Base-by-base conservation (phyloP, 371 early-diverging fungal genomes). In the Phascolomyces articulosus region DNA sequence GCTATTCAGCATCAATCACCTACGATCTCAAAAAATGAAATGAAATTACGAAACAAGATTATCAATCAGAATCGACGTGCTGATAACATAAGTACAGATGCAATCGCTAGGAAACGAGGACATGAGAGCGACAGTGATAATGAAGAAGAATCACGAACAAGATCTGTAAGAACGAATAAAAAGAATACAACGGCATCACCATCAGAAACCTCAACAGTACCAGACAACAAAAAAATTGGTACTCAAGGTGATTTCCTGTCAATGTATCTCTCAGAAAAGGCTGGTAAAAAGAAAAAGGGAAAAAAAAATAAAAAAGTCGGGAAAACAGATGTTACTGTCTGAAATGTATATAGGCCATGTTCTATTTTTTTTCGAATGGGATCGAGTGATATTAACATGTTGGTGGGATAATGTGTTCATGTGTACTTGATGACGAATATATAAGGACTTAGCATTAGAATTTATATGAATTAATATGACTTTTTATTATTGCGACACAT, bases 181-280 rank as follows among this genome's bases (percentile, higher is more conserved):
- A 53, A 61, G 11, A 54, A 44, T 13, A 51, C 57, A 7, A 16
- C 62, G 3, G 24, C 64, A 20, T 51, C 63, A 23, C 34, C 62
- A 34, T n/a, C 41, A 34, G 40, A 48, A 58, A 24, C 27, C 7
- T 1, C 54, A 24, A 24, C 63, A 34, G 2, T 31, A 41, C 10
- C 48, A 51, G 59, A 60, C 51, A 16, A 59, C 23, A 60, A 57
- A 47, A 72, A 67, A 44, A 77, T 68, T 62, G 68, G 70, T 3
- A 16, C 26, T 27, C 75, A 66, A 27, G 78, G 79, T 16, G 87
- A 87, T 40, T 87, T 87, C 48, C 71, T 87, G 49, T 84, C 83
- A 4, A 78, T 77, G 77, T 84, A 83, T 70, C 67, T 85, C 59
- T 73, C 74, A 15, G 84, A 85, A 28, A 84, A 78, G 57, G 84